Evolutionary conservation across 768 basidiomycete genomes (phyloP), one percentile per base, ranked within the genome.

Genomic region (Vararia minispora): DNA sequence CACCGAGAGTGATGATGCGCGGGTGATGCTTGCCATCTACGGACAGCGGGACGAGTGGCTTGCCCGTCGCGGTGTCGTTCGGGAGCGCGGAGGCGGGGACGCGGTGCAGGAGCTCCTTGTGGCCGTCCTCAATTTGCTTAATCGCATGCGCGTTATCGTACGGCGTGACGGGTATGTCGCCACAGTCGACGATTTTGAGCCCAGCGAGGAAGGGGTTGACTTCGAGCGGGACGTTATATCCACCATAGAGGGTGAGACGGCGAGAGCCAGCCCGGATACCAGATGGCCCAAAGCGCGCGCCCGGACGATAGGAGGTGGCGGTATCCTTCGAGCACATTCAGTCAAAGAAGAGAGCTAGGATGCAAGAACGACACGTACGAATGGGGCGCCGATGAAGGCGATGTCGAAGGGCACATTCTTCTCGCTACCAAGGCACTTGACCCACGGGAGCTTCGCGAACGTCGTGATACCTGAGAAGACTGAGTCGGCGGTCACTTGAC

Each of bases 371-470:
- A 37, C 14, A 53, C 72, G 53, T 59, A 80, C 79, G 51, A 85
- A 84, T 1, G 80, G 81, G 28, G 79, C 81, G 22, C 81, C 88
- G 28, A 91, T 58, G 55, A 92, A 74, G 17, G 84, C 87, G 39
- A 92, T 79, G 57, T 92, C 89, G 47, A 85, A 79, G 1, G 68
- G 56, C 22, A 62, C 55, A 37, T 74, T 52, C 32, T 55, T 66
- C 39, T 80, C 73, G 45, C 69, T 69, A 29, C 74, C 75, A 35
- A 90, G 72, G 55, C 88, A 90, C 46, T 78, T 72, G 1, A 76
- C 69, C 74, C 82, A 88, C 20, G 85, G 85, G n/a, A 92, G 68
- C 56, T 72, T 88, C 13, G 89, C 88, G 54, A 90, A 92, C 2
- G 85, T 86, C 2, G 76, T 74, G 24, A 88, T 79, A 7, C 88